Conservation (phyloP, 1,284 basidiomycete genomes). For the Ustilago cynodontis region DNA sequence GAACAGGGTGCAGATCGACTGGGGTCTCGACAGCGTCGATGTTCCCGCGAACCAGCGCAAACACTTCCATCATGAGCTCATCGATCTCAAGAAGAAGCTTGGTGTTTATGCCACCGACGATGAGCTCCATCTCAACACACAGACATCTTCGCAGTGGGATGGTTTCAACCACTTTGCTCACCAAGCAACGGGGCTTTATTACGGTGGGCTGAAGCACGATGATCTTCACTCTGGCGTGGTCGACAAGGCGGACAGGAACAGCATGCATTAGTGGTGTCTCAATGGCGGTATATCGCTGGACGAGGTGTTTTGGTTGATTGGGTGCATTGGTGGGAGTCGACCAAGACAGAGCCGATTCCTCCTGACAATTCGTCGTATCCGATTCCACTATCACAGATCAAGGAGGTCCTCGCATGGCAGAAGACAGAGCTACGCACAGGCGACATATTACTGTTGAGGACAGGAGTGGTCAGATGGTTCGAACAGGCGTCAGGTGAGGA, state of each 20-base stretch:
- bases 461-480: slow-evolving; percentile 48
- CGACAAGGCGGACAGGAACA: slow-evolving; percentile 29
- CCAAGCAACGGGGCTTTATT: slow-evolving; percentile 34
- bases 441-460: slow-evolving; percentile 39
- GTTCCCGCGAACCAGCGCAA: slow-evolving; percentile 34
- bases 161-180: slow-evolving; percentile 51
- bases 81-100: slow-evolving; percentile 43
- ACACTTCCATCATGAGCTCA: slow-evolving; percentile 30
- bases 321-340: slow-evolving; percentile 53
- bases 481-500: slow-evolving; percentile 28
- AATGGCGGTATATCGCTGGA: slow-evolving; percentile 39
- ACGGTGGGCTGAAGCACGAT: slow-evolving; percentile 40
- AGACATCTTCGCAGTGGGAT: slow-evolving; percentile 50
- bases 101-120: slow-evolving; percentile 51
- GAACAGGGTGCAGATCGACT: slow-evolving; percentile 47
- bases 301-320: slow-evolving; percentile 48
- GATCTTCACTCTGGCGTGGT: slow-evolving; percentile 36
- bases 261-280: slow-evolving; percentile 45
- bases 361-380: slow-evolving; percentile 33
- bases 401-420: slow-evolving; percentile 39
- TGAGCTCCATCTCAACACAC: slow-evolving; percentile 51
- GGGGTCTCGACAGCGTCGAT: slow-evolving; percentile 51
- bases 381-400: slow-evolving; percentile 39
- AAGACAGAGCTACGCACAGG: slow-evolving; percentile 23
- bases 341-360: slow-evolving; percentile 30